Base-by-base conservation (phyloP, 2,329 filamentous ascomycete species). In the Paecilomyces sp. region DNA sequence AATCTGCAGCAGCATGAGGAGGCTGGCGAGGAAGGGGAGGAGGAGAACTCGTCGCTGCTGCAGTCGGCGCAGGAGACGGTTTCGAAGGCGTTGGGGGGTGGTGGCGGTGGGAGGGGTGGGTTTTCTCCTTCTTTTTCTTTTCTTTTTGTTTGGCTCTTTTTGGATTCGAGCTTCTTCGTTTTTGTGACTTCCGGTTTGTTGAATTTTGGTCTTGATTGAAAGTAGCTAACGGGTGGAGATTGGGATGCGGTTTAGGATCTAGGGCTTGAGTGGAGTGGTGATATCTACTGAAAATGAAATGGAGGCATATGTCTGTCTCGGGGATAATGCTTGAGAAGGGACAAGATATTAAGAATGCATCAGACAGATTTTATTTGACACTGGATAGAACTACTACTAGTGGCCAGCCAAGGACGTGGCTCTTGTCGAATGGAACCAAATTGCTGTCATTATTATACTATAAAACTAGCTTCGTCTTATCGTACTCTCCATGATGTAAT, bases 61-160 rank as follows among this genome's bases (percentile, higher is more conserved):
- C 54, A 58, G 51, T 47, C 41, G 57, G 57, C 57, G 12, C 54
- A 55, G n/a, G 60, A 61, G 51, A 61, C 55, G 54, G 60, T 59
- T 54, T 31, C 57, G 25, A 61, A 55, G 60, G 60, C 60, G 22
- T 33, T 61, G 22, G 60, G 60, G 25, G 56, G 50, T 54, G 56
- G 57, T 54, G 15, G 9, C 8, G 2, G 53, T 36, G 54, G 51
- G 7, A 11, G 51, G 22, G 15, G 47, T n/a, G 47, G n/a, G 47
- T 53, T 53, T 53, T 41, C 15, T 41, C n/a, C n/a, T n/a, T 8
- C 9, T 8, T 47, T 47, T 47, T 47, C n/a, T 15, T 15, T 12
- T 36, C 3, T 36, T 36, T 12, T 15, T 36, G 6, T 36, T 36
- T 36, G 22, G 22, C 22, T 22, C 22, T 22, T 22, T 22, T 22